Conservation (phyloP, 129 eudicot genomes). For the Centella asiatica region DNA sequence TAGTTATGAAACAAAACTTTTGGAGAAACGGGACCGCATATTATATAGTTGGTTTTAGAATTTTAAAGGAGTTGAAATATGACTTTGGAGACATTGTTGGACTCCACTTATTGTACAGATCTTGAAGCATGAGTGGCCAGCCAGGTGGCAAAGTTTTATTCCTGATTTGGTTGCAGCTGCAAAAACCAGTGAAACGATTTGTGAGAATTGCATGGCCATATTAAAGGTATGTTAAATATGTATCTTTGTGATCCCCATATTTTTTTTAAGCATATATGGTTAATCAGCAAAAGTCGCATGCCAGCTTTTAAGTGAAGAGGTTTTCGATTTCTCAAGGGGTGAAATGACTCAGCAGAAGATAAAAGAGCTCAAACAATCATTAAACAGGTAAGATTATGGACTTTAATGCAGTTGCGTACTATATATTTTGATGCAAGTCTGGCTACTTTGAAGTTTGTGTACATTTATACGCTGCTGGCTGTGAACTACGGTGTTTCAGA, state of each 20-base stretch:
- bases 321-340: constrained; percentile 98
- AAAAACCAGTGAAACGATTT: constrained; percentile 89
- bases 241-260: background rate
- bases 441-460: background rate
- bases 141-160: constrained; percentile 81
- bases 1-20: no score
- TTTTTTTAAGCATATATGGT: background rate
- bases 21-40: no score
- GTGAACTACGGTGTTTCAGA: background rate
- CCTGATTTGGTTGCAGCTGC: constrained; percentile 97
- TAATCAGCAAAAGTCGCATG: constrained; percentile 5
- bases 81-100: constrained; percentile 1
- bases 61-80: background rate
- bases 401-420: background rate
- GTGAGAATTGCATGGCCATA: constrained; percentile 99
- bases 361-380: constrained; percentile 88
- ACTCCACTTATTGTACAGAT: constrained; percentile 38
- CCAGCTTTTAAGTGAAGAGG: constrained; percentile 96
- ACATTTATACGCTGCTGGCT: background rate
- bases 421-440: background rate
- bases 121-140: constrained; percentile 98
- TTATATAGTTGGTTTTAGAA: background rate
- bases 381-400: constrained; percentile 50
- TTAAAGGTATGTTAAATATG: constrained; percentile 48
- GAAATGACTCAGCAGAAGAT: constrained; percentile 99